Base-by-base conservation (phyloP, 768 basidiomycete species). In the Mrakia hoshinonis region DNA sequence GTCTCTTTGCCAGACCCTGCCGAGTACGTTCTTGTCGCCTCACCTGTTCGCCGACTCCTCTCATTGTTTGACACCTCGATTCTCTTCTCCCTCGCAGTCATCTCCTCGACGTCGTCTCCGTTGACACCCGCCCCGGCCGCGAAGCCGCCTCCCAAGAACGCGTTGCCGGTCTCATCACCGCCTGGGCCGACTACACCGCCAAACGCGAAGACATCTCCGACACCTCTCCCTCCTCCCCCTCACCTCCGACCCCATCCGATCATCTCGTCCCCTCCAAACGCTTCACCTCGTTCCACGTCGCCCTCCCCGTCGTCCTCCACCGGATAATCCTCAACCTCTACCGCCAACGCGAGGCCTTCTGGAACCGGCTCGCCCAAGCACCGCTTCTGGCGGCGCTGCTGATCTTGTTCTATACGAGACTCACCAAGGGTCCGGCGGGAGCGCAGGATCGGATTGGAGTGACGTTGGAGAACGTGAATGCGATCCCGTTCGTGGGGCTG, bases 61-160 rank as follows among this genome's bases (percentile, higher is more conserved):
- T 47, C 31, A n/a, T 18, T 29, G 5, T 6, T 36, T 13, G n/a
- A 39, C 67, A 26, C n/a, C n/a, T n/a, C n/a, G n/a, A n/a, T 13
- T 7, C 58, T 12, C 22, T 13, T 54, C 38, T 39, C 10, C 12
- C 11, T 20, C 9, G 7, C 60, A 70, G 69, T 74, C 85, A 86
- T 68, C 84, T 85, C 0, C 83, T 88, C 77, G 84, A 85, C 75
- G 81, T 86, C 72, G 80, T 87, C 64, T 81, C 78, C 1, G 73
- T 78, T 20, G 78, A 79, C 47, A 38, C 77, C 22, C 75, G 78
- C 4, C 73, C 73, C 2, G 52, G 67, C 3, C 70, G 73, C 3
- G 73, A 76, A 55, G 71, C 75, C 5, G 38, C 48, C 2, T 78
- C 77, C 4, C 61, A 70, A 12, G 9, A 34, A 6, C 62, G 78